Conservation (phyloP, 2,329 filamentous ascomycete species). For the Scytalidium sp. region DNA sequence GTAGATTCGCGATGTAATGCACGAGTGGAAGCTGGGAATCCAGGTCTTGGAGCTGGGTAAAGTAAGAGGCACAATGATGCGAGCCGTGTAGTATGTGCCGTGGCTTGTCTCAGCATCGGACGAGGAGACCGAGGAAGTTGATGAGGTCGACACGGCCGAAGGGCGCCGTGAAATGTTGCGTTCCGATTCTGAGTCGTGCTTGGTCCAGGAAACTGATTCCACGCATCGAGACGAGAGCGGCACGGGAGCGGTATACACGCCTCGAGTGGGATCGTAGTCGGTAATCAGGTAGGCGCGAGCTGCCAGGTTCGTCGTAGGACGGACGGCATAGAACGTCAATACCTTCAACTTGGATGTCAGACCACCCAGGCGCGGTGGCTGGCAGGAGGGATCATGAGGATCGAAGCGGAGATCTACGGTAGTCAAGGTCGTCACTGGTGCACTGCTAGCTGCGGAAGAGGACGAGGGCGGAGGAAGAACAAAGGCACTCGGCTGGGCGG, state of each 20-base stretch:
- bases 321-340: slow-evolving; percentile 21
- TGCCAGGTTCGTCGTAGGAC: slow-evolving; percentile 16
- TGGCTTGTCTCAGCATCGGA: background rate
- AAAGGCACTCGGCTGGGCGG: slow-evolving; percentile 25
- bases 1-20: slow-evolving; percentile 63
- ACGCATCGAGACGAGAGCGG: slow-evolving; percentile 27
- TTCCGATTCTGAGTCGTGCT: slow-evolving; percentile 17
- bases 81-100: slow-evolving; percentile 49
- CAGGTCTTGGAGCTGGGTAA: slow-evolving; percentile 60
- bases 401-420: slow-evolving; percentile 28
- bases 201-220: slow-evolving; percentile 26
- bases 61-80: slow-evolving; percentile 60
- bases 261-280: slow-evolving; percentile 19
- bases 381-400: slow-evolving; percentile 18
- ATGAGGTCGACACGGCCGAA: slow-evolving; percentile 23
- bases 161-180: slow-evolving; percentile 15
- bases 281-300: slow-evolving; percentile 11
- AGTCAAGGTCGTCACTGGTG: slow-evolving; percentile 21
- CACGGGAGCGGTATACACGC: slow-evolving; percentile 20
- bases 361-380: slow-evolving; percentile 26
- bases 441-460: background rate
- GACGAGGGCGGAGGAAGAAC: slow-evolving; percentile 22
- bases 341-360: slow-evolving; percentile 26
- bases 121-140: slow-evolving; percentile 17
- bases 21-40: slow-evolving; percentile 68